Evolutionary conservation across 352 stramenopile genomes (phyloP), one percentile per base, ranked within the genome.

Genomic region (Pilasporangium apinafurcum): DNA sequence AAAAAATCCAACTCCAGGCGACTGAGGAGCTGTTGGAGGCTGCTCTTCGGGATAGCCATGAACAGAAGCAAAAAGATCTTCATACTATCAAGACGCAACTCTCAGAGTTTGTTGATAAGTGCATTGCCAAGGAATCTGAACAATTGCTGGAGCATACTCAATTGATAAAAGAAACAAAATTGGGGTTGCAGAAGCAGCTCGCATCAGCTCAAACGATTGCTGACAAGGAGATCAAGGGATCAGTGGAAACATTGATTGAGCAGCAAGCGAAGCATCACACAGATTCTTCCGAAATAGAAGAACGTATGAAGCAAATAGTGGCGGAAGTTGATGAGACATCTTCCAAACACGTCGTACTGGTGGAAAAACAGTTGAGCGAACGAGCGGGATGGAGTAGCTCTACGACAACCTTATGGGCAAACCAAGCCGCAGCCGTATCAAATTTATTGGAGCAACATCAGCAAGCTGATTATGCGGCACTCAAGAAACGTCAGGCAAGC

Each of bases 61-160:
- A 21, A 13, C 58, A 66, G 29, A 62, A 77, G 18, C 55, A 76
- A 39, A 45, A 65, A 14, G 64, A 75, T 17, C 36, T 83, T n/a
- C 51, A 62, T 31, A 50, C 28, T 18, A 59, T 83, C 37, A 80
- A 80, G 42, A 16, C 35, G n/a, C 59, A 76, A 39, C 25, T 83
- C 21, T 49, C 53, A 27, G 44, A 66, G 51, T 71, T 64, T 22
- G 57, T 83, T 29, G 67, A 75, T 20, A 65, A 63, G 27, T 76
- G 61, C 39, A 58, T 72, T 17, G 52, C 71, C 29, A 60, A 32
- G 9, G 64, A 78, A 37, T 24, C 44, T 3, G 48, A 62, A 31
- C 72, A 70, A 31, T 59, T 83, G 7, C 24, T 62, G 16, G 58
- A 77, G 29, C 66, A 83, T 31, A 75, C 69, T n/a, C 24, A 39